Percentiles rank a stretch among this genome's conserved stretches.
phyloP scores from a whole-genome alignment of 164 flowering plant species.

The Vitis rotundifolia region DNA sequence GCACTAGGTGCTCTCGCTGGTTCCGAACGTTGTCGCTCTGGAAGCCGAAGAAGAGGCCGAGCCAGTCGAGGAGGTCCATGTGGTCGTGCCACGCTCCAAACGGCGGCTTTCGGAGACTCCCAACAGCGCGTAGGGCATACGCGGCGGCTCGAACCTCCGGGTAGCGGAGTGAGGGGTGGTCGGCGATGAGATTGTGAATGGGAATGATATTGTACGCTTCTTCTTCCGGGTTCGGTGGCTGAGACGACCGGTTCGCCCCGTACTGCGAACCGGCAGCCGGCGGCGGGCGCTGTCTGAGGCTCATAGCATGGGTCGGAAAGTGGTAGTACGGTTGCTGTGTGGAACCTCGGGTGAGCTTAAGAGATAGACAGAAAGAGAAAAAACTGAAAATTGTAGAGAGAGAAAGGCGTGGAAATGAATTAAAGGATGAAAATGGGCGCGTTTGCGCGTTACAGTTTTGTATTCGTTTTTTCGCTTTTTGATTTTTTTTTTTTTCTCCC shows the following conservation, averaged over 20 bases:
- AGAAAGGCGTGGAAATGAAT: neutral
- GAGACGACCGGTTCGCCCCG: too few relatives aligned
- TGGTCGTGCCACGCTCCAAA: slow-evolving; percentile 39
- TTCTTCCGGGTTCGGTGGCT: slow-evolving; percentile 7
- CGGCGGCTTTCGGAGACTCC: slow-evolving; percentile 53
- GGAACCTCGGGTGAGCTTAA: too few relatives aligned
- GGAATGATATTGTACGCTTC: slow-evolving; percentile 66
- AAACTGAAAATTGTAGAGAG: neutral
- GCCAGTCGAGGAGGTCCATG: slow-evolving; percentile 72
- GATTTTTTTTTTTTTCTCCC: too few relatives aligned
- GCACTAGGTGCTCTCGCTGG: slow-evolving; percentile 69
- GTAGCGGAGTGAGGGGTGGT: slow-evolving; percentile 71
- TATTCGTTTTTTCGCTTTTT: neutral
- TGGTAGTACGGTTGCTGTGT: neutral
- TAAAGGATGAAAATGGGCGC: neutral
- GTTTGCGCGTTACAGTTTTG: neutral
- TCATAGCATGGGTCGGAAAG: slow-evolving; percentile 10
- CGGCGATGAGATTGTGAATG: slow-evolving; percentile 65
- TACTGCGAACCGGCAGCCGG: neutral
- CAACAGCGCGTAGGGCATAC: slow-evolving; percentile 58
- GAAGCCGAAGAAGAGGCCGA: slow-evolving; percentile 62
- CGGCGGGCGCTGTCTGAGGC: slow-evolving; percentile 15
- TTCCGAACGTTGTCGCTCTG: slow-evolving; percentile 58
- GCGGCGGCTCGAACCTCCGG: slow-evolving; percentile 74
- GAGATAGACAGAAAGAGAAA: too few relatives aligned